phyloP scores from a whole-genome alignment of 75 land plant genomes.

The Gnetum montanum region DNA sequence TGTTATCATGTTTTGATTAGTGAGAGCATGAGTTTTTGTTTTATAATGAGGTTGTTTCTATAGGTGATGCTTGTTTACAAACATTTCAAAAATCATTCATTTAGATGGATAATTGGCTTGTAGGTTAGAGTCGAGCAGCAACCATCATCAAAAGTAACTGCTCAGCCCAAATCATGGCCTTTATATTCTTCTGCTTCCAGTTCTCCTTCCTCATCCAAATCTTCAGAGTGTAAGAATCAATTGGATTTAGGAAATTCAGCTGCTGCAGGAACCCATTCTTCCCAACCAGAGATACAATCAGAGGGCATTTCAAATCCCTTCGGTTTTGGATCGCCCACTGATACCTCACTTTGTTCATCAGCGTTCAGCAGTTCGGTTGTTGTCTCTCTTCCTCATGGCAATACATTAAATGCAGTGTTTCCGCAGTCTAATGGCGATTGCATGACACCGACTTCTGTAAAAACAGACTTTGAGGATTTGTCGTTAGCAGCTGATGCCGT shows the following conservation, averaged over 20 bases:
- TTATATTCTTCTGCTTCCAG: slow-evolving; percentile 53
- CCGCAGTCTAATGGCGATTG: slow-evolving; percentile 11
- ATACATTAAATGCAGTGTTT: slow-evolving; percentile 1
- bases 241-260: slow-evolving; percentile 11
- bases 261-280: slow-evolving; percentile 12
- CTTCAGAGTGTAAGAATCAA: slow-evolving; percentile 22
- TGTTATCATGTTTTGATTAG: not conserved
- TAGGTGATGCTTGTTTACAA: slow-evolving; percentile 13
- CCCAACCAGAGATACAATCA: slow-evolving; percentile 9
- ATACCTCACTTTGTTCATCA: slow-evolving; percentile 12
- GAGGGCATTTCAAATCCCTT: slow-evolving; percentile 19
- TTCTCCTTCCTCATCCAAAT: slow-evolving; percentile 18
- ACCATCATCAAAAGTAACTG: slow-evolving; percentile 12
- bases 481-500: slow-evolving; percentile 52
- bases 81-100: not conserved
- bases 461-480: slow-evolving; percentile 50
- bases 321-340: slow-evolving; percentile 24
- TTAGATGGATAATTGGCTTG: slow-evolving; percentile 5
- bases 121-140: slow-evolving; percentile 31
- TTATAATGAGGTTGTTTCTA: not conserved
- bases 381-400: slow-evolving; percentile 3
- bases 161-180: slow-evolving; percentile 59
- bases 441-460: slow-evolving; percentile 18
- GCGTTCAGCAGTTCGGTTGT: slow-evolving; percentile 13
- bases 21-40: not conserved